phyloP scores from a whole-genome alignment of 495 filamentous ascomycete species.

The Penicillium nucicola region DNA sequence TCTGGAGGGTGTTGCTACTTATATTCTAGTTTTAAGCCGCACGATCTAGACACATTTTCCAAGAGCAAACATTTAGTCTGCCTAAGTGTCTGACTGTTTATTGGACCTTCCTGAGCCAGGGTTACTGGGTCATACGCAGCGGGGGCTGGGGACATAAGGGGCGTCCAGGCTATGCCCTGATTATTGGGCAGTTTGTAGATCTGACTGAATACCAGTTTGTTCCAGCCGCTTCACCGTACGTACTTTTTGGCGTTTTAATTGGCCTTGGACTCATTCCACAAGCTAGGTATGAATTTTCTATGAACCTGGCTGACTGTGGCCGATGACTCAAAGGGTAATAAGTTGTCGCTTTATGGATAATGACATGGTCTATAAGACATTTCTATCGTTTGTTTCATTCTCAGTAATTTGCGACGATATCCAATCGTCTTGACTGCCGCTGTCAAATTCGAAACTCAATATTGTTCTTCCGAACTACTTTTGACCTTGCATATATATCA shows the following conservation, averaged over 20 bases:
- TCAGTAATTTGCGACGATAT: background rate
- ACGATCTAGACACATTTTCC: background rate
- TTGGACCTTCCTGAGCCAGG: background rate
- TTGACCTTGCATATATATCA: background rate
- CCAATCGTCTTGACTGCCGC: background rate
- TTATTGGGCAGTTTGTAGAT: background rate
- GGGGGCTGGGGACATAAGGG: slow-evolving; percentile 3
- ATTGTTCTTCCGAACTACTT: too few species aligned
- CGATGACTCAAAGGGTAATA: background rate
- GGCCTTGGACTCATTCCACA: background rate
- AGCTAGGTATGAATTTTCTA: background rate
- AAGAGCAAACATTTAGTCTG: background rate
- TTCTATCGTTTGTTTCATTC: too few species aligned
- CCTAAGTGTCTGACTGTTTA: background rate
- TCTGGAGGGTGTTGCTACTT: background rate
- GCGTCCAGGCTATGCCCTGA: background rate
- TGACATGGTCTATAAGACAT: too few species aligned
- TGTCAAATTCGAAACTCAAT: too few species aligned
- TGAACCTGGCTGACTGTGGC: background rate
- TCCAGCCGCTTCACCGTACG: background rate
- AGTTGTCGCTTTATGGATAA: too few species aligned
- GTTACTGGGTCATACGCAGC: background rate
- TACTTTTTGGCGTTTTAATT: background rate
- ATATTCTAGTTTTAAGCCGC: background rate
- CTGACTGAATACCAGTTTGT: background rate